These are phyloP conservation scores for Diddensiella caesifluorescens DNA, from an alignment of 805 yeast genomes.

Conservation along the genomic window DNA sequence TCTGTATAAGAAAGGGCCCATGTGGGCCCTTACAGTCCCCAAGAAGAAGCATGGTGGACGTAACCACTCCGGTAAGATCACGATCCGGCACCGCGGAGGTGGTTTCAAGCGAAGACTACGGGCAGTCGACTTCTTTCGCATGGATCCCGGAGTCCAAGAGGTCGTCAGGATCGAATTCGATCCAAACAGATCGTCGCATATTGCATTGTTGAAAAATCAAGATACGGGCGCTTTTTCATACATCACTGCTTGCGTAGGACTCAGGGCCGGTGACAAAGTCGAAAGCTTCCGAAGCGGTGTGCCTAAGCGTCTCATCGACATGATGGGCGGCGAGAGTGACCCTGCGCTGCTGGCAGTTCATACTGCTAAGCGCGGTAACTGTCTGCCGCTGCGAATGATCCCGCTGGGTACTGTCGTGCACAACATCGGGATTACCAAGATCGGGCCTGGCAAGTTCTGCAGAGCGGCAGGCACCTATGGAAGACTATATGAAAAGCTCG, in stretches of 20 bases:
- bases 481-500: conserved; percentile 72
- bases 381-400: conserved; percentile 85
- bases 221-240: conserved; percentile 63
- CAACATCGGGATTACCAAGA: conserved; percentile 70
- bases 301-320: conserved; percentile 63
- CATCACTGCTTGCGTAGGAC: conserved; percentile 85
- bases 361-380: conserved; percentile 89
- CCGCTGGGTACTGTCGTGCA: conserved; percentile 93
- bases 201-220: conserved; percentile 72
- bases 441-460: conserved; percentile 82
- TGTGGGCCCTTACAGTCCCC: conserved; percentile 66
- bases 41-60: conserved; percentile 79
- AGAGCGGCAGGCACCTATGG: conserved; percentile 95
- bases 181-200: conserved; percentile 90
- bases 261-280: conserved; percentile 86
- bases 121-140: conserved; percentile 69
- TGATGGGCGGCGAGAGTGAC: conserved; percentile 88
- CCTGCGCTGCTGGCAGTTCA: conserved; percentile 85
- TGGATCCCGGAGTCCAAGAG: conserved; percentile 61
- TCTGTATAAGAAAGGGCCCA: conserved; percentile 79
- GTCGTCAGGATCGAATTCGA: conserved; percentile 91
- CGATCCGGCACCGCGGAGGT: conserved; percentile 95
- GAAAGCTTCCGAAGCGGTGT: conserved; percentile 88
- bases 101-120: conserved; percentile 89
- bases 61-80: conserved; percentile 80